phyloP scores from a whole-genome alignment of 2,329 filamentous ascomycete genomes.

The Aspergillus hiratsukae region DNA sequence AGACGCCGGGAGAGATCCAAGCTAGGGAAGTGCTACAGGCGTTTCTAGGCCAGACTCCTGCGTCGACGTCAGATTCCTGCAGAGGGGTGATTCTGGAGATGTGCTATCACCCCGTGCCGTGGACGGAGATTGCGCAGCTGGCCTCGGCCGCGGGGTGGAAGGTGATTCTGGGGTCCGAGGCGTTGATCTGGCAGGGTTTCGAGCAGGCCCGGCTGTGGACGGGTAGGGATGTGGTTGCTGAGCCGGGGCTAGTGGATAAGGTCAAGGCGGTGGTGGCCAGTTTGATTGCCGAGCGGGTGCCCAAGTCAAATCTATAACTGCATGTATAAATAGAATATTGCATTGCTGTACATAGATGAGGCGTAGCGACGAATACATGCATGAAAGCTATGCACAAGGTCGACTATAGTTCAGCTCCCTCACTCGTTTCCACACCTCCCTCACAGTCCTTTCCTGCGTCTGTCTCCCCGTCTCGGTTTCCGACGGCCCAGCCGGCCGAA shows the following conservation, averaged over 20 bases:
- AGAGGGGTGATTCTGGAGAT: conserved; percentile 73
- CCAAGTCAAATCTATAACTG: conserved; percentile 24
- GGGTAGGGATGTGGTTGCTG: conserved; percentile 52
- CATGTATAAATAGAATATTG: neutral
- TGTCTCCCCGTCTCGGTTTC: conserved; percentile 59
- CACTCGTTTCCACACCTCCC: conserved; percentile 70
- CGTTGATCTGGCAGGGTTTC: conserved; percentile 71
- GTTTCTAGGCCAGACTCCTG: conserved; percentile 27
- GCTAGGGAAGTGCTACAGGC: conserved; percentile 51
- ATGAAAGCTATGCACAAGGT: conserved; percentile 49
- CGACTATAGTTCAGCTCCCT: conserved; percentile 61
- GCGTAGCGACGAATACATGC: conserved; percentile 1
- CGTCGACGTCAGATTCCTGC: conserved; percentile 19
- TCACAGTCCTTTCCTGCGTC: conserved; percentile 64
- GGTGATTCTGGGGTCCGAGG: conserved; percentile 71
- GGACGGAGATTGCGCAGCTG: conserved; percentile 61
- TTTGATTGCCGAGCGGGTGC: conserved; percentile 41
- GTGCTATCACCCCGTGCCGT: conserved; percentile 73
- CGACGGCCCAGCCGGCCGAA: conserved; percentile 63
- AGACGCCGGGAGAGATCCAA: conserved; percentile 57
- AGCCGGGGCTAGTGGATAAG: conserved; percentile 52
- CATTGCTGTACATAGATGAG: neutral
- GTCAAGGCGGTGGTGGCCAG: conserved; percentile 52
- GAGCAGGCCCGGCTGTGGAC: conserved; percentile 65
- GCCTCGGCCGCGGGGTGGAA: conserved; percentile 63